Conservation (phyloP, 208 protist species). For the Angomonas ambiguus region DNA sequence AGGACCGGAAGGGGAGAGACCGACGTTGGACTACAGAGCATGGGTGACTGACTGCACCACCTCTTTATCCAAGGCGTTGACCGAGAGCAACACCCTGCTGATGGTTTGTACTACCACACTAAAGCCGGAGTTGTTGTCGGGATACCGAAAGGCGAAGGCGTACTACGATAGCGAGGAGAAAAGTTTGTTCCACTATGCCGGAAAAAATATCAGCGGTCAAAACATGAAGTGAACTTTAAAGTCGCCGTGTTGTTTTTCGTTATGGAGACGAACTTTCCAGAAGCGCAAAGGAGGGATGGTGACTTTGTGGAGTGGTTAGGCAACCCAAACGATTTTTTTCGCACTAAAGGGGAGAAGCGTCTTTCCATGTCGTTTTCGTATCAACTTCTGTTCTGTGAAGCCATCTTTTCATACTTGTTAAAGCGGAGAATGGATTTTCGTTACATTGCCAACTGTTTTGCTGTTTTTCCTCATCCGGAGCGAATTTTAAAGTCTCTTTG, state of each 20-base stretch:
- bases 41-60: neutral
- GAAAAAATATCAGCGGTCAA: neutral
- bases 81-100: neutral
- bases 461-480: neutral
- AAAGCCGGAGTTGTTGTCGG: neutral
- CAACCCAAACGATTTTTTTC: too few relatives aligned
- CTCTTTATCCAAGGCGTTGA: neutral
- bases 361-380: neutral
- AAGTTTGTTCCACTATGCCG: neutral
- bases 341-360: too few relatives aligned
- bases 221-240: neutral
- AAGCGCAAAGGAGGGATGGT: neutral
- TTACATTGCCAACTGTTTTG: neutral
- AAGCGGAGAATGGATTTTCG: neutral
- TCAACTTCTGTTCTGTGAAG: neutral
- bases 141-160: neutral
- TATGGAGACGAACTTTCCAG: neutral
- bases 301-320: too few relatives aligned
- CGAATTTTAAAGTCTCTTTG: neutral
- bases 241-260: neutral
- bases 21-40: neutral
- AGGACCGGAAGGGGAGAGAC: too few relatives aligned
- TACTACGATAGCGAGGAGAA: neutral
- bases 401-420: neutral
- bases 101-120: neutral